These are phyloP conservation scores for Nemania abortiva DNA, from an alignment of 2,329 filamentous ascomycete genomes.

Conservation along the genomic window DNA sequence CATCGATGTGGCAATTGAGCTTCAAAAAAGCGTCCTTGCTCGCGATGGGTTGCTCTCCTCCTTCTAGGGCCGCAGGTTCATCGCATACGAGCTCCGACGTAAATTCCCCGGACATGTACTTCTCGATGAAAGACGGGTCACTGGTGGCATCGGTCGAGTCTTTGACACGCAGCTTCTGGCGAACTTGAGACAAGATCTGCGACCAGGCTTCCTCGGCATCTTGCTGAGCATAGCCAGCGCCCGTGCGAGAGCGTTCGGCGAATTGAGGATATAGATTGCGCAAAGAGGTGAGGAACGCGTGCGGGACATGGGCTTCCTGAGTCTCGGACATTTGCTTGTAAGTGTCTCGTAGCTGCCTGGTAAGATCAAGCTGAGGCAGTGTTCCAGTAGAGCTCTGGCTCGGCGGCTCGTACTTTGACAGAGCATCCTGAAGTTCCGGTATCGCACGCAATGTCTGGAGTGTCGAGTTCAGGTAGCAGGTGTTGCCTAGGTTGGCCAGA, in stretches of 20 bases:
- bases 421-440: conserved; percentile 87
- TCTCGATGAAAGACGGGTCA: conserved; percentile 83
- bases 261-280: conserved; percentile 90
- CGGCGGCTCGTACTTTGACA: conserved; percentile 68
- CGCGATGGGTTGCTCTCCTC: conserved; percentile 76
- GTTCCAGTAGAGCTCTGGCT: conserved; percentile 42
- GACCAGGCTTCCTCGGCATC: conserved; percentile 99
- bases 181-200: conserved; percentile 87
- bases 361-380: conserved; percentile 76
- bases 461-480: conserved; percentile 97
- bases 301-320: conserved; percentile 85
- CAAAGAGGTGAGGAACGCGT: conserved; percentile 84
- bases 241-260: conserved; percentile 85
- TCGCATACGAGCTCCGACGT: conserved; percentile 84
- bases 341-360: conserved; percentile 80
- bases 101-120: conserved; percentile 88
- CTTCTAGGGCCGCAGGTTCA: conserved; percentile 80
- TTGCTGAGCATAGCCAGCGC: conserved; percentile 92
- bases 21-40: conserved; percentile 85
- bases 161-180: conserved; percentile 79
- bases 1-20: conserved; percentile 94
- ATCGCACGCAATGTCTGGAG: conserved; percentile 91
- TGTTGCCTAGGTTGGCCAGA: conserved; percentile 93
- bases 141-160: conserved; percentile 55
- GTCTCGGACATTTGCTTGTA: conserved; percentile 93